Evolutionary conservation across 202 grass and related monocot genomes (phyloP), one percentile per base, ranked within the genome.

Genomic region (Eragrostis tef): DNA sequence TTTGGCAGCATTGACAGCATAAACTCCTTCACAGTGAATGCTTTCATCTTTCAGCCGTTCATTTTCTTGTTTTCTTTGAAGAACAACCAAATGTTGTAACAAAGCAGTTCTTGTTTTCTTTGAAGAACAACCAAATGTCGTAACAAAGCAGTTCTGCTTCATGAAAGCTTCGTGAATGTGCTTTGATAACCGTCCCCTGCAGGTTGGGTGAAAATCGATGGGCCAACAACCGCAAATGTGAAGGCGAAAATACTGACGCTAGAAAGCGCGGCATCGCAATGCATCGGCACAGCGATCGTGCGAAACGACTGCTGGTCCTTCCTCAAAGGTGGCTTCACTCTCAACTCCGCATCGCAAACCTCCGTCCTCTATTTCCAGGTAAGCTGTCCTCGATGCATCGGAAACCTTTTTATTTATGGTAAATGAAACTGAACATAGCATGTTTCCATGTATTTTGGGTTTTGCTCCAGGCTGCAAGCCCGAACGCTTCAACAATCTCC

Each of bases 251-350:
- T 94, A 16, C 27, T 84, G 9, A 79, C 89, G 14, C 70, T 75
- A 0, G 89, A 88, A 64, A 92, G 66, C 19, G 78, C 89, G 24
- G 89, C 36, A 54, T 87, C 73, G 3, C 80, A 86, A 29, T 94
- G 92, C 60, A 68, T 90, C 6, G 92, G 92, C 70, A 94, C 85
- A 1, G 85, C 84, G 41, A 75, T 79, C 1, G 92, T 86, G 42
- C 85, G 88, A 22, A 94, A 78, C 71, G 82, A 88, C 61, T 94
- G 92, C 62, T 94, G 92, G 92, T 92, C 89, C 41, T 94, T 94
- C 21, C 74, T 94, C 65, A 94, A 94, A 79, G 89, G 93, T 19
- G 89, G 93, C 20, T 94, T 94, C 65, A 71, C 60, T 46, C 87
- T 94, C 48, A 76, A 52, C 60, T 84, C 85, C 5, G 22, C 85